Conservation (phyloP, 441 rosid species). For the California macrophylla region DNA sequence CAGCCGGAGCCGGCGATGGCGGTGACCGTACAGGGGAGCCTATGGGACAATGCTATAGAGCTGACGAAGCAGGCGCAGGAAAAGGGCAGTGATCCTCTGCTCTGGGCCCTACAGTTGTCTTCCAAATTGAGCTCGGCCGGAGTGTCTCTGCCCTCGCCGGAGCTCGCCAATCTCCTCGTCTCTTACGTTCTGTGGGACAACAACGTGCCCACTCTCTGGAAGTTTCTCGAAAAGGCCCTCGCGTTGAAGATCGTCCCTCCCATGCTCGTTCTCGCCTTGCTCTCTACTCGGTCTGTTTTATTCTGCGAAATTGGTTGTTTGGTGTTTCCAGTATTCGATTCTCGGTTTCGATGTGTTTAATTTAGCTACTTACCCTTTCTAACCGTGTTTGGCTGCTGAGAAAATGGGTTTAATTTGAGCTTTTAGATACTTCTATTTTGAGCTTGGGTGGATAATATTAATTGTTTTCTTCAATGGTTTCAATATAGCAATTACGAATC, state of each 20-base stretch:
- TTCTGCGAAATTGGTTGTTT: not conserved
- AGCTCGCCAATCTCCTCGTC: constrained; percentile 44
- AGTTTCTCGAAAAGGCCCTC: constrained; percentile 57
- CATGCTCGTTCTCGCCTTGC: constrained; percentile 49
- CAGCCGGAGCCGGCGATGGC: constrained; percentile 29
- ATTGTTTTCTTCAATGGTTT: not conserved
- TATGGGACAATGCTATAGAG: constrained; percentile 42
- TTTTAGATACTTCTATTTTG: not conserved
- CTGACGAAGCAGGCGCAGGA: constrained; percentile 42
- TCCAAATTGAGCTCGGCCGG: constrained; percentile 38
- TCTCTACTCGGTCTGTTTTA: constrained; percentile 36
- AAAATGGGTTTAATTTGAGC: not conserved
- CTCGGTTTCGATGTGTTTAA: not conserved
- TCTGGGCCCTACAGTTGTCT: constrained; percentile 46
- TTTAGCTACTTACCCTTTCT: not conserved
- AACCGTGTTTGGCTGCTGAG: not conserved
- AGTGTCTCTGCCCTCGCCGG: constrained; percentile 40
- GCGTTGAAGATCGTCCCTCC: constrained; percentile 47
- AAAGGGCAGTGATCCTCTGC: constrained; percentile 43
- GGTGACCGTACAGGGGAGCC: constrained; percentile 27
- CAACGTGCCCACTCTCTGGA: constrained; percentile 57
- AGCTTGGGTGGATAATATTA: not conserved
- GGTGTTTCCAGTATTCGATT: not conserved
- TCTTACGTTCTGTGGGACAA: constrained; percentile 65
- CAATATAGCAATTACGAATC: not conserved